Conservation (phyloP, 2,329 filamentous ascomycete genomes). For the Fusarium verrucosum region DNA sequence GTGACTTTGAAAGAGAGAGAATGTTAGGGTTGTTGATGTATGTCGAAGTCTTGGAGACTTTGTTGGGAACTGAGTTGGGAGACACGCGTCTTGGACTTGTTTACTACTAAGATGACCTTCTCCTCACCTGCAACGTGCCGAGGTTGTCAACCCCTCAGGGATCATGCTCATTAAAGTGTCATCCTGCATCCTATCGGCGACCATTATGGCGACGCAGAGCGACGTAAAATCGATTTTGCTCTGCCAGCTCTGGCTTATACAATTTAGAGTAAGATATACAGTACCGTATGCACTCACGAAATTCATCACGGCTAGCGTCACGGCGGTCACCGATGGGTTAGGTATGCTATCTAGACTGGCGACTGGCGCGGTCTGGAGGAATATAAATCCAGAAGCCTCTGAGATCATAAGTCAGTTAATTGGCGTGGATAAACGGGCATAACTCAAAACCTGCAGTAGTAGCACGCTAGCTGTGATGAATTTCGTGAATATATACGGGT, state of each 20-base stretch:
- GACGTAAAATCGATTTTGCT: not conserved
- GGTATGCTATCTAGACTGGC: too few relatives aligned
- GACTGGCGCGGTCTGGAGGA: too few relatives aligned
- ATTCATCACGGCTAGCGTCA: too few relatives aligned
- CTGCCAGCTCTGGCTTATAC: too few relatives aligned
- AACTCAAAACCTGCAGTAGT: too few relatives aligned
- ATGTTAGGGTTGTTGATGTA: not conserved
- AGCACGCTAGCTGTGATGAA: too few relatives aligned
- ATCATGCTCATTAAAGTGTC: not conserved
- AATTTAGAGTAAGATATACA: not conserved
- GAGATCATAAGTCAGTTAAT: too few relatives aligned
- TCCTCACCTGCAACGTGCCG: conserved; percentile 7
- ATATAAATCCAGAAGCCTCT: too few relatives aligned
- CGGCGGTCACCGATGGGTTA: too few relatives aligned
- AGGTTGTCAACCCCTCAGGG: conserved; percentile 8
- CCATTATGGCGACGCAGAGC: not conserved
- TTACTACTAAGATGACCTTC: not conserved
- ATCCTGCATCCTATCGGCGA: not conserved
- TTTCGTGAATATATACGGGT: too few relatives aligned
- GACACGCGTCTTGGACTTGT: not conserved
- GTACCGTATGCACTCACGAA: too few relatives aligned
- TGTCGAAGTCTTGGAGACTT: accelerated
- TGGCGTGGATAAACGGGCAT: too few relatives aligned
- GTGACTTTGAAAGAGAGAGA: not conserved
- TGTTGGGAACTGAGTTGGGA: not conserved